Percentiles rank a stretch among this genome's conserved stretches.
These are phyloP conservation scores for Trichoderma sp. DNA, from an alignment of 2,329 filamentous ascomycete genomes.

Conservation along the genomic window DNA sequence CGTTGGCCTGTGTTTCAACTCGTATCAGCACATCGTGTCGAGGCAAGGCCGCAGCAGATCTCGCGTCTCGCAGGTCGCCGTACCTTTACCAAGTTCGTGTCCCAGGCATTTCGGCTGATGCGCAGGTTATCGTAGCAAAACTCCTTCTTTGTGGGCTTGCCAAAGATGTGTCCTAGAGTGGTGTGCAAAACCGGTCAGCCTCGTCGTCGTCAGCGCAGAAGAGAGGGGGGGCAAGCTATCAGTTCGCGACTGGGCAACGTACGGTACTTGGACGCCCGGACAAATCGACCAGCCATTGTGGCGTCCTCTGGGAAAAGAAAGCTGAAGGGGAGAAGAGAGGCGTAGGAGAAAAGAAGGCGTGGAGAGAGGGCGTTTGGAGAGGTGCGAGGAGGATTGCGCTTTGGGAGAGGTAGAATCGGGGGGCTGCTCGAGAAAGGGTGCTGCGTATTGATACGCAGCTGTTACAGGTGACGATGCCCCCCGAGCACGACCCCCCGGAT, in stretches of 20 bases:
- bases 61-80: conserved; percentile 35
- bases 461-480: conserved; percentile 27
- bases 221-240: conserved; percentile 33
- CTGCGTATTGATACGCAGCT: neutral
- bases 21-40: conserved; percentile 30
- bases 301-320: conserved; percentile 30
- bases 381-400: conserved; percentile 13
- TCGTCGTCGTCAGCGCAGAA: conserved; percentile 26
- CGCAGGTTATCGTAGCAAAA: conserved; percentile 98
- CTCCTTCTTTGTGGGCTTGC: conserved; percentile 92
- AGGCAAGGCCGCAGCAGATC: neutral
- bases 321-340: conserved; percentile 29
- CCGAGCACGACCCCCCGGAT: conserved; percentile 7
- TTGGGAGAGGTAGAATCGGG: conserved; percentile 20
- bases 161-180: conserved; percentile 88
- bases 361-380: conserved; percentile 23
- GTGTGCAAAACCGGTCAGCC: conserved; percentile 37
- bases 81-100: conserved; percentile 97
- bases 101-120: conserved; percentile 98
- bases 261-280: conserved; percentile 72
- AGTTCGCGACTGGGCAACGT: conserved; percentile 43
- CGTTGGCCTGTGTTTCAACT: conserved; percentile 71
- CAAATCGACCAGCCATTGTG: conserved; percentile 66
- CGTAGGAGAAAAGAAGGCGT: conserved; percentile 19
- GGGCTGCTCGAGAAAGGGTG: neutral